Conservation (phyloP, 768 basidiomycete species). For the Coprinopsis marcescibilis region DNA sequence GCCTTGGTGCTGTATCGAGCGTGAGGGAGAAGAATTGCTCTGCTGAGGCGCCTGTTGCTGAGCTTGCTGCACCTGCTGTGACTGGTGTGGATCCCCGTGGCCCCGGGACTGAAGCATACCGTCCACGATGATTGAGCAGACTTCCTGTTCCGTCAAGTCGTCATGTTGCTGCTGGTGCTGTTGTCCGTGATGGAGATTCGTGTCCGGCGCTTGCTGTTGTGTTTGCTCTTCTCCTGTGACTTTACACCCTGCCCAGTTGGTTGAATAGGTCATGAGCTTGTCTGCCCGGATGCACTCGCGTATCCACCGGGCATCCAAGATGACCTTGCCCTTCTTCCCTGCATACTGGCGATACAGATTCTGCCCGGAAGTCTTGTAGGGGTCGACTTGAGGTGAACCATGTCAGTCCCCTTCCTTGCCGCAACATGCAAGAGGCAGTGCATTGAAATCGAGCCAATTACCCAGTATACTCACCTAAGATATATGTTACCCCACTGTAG, state of each 20-base stretch:
- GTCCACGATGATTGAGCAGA: not conserved
- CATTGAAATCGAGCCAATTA: not conserved
- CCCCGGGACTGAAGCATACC: not conserved
- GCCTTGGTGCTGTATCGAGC: not conserved
- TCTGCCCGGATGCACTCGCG: slow-evolving; percentile 68
- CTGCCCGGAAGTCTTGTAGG: slow-evolving; percentile 73
- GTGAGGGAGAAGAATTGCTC: not conserved
- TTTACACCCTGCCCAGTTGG: slow-evolving; percentile 78
- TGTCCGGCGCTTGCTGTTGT: not conserved
- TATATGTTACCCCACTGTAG: slow-evolving; percentile 75
- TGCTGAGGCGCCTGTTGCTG: not conserved
- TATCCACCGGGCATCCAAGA: slow-evolving; percentile 71
- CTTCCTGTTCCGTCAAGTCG: not conserved
- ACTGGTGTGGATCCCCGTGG: not conserved
- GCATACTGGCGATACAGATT: slow-evolving; percentile 76
- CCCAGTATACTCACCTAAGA: slow-evolving; percentile 52
- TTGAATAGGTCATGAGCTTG: slow-evolving; percentile 67
- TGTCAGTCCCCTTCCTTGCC: not conserved
- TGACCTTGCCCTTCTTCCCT: slow-evolving; percentile 73
- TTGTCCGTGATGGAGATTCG: not conserved
- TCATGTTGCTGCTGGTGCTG: not conserved
- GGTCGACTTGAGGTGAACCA: slow-evolving; percentile 51
- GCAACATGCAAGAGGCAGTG: not conserved
- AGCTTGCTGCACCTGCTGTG: not conserved
- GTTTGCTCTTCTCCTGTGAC: slow-evolving; percentile 58